These are phyloP conservation scores for Zalerion maritima DNA, from an alignment of 495 filamentous ascomycete genomes.

Conservation along the genomic window DNA sequence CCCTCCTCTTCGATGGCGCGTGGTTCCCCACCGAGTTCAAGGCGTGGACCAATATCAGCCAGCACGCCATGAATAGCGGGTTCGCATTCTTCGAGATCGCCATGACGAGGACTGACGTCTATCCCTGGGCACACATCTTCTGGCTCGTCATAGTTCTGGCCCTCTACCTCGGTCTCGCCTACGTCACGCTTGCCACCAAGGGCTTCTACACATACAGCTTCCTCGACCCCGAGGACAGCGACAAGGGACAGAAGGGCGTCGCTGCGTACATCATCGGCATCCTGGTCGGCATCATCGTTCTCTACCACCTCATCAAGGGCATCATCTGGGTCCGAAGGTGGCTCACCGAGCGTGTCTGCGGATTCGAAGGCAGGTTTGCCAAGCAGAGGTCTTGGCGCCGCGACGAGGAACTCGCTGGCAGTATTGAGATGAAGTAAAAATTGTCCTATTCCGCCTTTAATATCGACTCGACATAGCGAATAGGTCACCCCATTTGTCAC, in stretches of 20 bases:
- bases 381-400: neutral
- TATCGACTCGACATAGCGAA: too few relatives aligned
- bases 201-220: conserved; percentile 66
- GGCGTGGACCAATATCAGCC: conserved; percentile 59
- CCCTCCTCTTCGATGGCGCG: conserved; percentile 30
- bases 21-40: conserved; percentile 37
- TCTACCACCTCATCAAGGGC: conserved; percentile 43
- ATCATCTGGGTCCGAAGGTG: conserved; percentile 32
- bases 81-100: conserved; percentile 62
- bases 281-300: conserved; percentile 41
- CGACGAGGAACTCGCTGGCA: too few relatives aligned
- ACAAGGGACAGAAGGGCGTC: conserved; percentile 24
- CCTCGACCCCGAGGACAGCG: conserved; percentile 39
- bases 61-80: conserved; percentile 56
- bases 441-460: too few relatives aligned
- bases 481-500: too few relatives aligned
- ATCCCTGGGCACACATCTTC: conserved; percentile 39
- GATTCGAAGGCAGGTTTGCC: conserved; percentile 29
- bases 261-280: conserved; percentile 50
- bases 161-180: conserved; percentile 59
- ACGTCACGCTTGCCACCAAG: conserved; percentile 51
- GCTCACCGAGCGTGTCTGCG: conserved; percentile 37
- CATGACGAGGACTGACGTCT: conserved; percentile 37
- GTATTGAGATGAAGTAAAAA: too few relatives aligned
- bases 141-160: conserved; percentile 47